Evolutionary conservation across 1,284 basidiomycete species (phyloP).

Genomic region (Rhodofomes roseus): DNA sequence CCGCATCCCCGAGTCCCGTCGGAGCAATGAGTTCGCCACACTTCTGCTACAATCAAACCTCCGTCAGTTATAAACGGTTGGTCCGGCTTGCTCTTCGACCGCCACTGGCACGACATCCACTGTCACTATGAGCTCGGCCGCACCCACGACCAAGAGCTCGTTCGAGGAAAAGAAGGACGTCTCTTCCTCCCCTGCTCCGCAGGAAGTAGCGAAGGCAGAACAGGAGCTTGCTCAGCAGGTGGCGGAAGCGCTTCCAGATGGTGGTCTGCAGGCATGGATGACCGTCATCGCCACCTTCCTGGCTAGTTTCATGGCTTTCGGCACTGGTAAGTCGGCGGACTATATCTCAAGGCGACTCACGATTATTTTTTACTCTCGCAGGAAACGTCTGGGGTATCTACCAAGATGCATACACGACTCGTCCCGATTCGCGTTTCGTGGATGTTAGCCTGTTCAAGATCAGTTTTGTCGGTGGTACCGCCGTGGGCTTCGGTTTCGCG

Average conservation of each 20-base stretch:
- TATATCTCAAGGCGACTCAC: background rate
- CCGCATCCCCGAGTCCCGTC: background rate
- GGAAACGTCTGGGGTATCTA: slow-evolving; percentile 4
- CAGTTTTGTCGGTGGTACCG: slow-evolving; percentile 6
- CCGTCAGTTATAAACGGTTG: background rate
- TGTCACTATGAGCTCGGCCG: background rate
- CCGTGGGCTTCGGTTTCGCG: slow-evolving; percentile 1
- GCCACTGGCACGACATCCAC: background rate
- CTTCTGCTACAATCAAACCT: background rate
- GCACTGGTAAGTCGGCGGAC: background rate
- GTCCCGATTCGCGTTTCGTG: slow-evolving; percentile 3
- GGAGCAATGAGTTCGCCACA: background rate
- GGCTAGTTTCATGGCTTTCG: slow-evolving; percentile 1
- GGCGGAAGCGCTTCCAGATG: background rate
- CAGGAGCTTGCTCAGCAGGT: background rate
- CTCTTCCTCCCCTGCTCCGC: background rate
- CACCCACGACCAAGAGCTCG: background rate
- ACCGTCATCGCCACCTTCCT: background rate
- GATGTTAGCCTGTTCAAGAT: slow-evolving; percentile 1
- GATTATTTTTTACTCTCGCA: background rate
- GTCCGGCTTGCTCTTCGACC: background rate
- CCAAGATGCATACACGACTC: slow-evolving; percentile 4
- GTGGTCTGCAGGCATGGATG: background rate
- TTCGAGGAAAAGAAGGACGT: background rate
- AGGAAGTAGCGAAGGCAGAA: background rate